Conservation (phyloP, 495 filamentous ascomycete genomes). For the Talaromyces proteolyticus region DNA sequence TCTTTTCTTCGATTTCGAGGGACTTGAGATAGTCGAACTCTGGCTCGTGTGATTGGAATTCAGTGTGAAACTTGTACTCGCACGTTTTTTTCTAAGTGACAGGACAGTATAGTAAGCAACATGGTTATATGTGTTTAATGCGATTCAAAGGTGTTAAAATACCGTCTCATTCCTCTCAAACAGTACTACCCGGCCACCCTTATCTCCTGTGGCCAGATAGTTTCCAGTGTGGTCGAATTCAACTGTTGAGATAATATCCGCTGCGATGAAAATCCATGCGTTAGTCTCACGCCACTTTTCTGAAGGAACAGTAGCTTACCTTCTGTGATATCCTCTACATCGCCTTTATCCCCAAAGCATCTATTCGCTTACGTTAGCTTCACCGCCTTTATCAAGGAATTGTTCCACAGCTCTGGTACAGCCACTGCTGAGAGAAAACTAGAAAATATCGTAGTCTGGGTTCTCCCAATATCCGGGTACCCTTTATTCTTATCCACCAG, state of each 20-base stretch:
- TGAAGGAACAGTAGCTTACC: constrained; percentile 45
- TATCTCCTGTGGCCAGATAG: constrained; percentile 96
- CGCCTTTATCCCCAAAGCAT: constrained; percentile 99
- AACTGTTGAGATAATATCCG: constrained; percentile 98
- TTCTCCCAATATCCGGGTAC: too few species aligned
- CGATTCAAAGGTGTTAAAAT: constrained; percentile 6
- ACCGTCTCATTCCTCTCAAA: constrained; percentile 98
- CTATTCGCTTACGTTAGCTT: constrained; percentile 37
- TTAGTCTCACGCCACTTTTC: constrained; percentile 5
- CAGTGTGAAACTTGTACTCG: constrained; percentile 99
- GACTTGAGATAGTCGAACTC: constrained; percentile 99
- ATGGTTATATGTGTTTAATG: constrained; percentile 6
- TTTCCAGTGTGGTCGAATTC: constrained; percentile 99
- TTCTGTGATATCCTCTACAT: constrained; percentile 99
- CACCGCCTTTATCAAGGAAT: background rate
- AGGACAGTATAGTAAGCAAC: background rate
- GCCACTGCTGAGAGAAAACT: too few species aligned
- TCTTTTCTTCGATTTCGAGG: constrained; percentile 99
- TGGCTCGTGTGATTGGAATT: constrained; percentile 98
- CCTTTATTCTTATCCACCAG: background rate
- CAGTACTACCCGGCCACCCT: constrained; percentile 91
- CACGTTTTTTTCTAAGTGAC: constrained; percentile 99
- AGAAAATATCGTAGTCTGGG: too few species aligned
- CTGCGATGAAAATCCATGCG: constrained; percentile 49
- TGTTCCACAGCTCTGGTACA: too few species aligned